A percentile compares a stretch with the other conserved stretches of the same genome.
Conservation (phyloP, 495 filamentous ascomycete species). For the Aspergillus haitiensis region DNA sequence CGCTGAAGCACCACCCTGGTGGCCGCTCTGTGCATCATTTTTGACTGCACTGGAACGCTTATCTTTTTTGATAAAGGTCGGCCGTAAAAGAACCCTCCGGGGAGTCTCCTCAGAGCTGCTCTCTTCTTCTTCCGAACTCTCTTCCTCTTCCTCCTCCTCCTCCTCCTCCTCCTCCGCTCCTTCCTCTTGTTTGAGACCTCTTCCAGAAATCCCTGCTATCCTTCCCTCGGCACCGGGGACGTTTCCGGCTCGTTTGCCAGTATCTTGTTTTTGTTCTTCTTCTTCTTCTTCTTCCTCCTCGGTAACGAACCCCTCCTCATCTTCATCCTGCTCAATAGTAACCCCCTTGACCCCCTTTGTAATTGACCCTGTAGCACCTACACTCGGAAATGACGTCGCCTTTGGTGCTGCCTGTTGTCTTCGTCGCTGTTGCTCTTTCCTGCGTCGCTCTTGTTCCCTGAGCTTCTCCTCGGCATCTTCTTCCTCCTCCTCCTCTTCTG, state of each 20-base stretch:
- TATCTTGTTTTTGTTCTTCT: slow-evolving; percentile 35
- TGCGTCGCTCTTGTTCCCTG: slow-evolving; percentile 37
- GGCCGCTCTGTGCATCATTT: slow-evolving; percentile 20
- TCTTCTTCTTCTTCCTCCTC: slow-evolving; percentile 62
- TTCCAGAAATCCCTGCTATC: slow-evolving; percentile 13
- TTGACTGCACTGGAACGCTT: slow-evolving; percentile 52
- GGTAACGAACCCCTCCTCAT: slow-evolving; percentile 76
- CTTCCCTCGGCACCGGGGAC: slow-evolving; percentile 30
- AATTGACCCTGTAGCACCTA: slow-evolving; percentile 39
- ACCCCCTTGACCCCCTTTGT: slow-evolving; percentile 32
- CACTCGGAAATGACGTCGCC: slow-evolving; percentile 61
- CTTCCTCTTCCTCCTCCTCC: slow-evolving; percentile 52
- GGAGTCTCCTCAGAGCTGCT: slow-evolving; percentile 71
- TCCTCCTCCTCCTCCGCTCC: slow-evolving; percentile 50
- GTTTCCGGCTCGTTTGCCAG: slow-evolving; percentile 21
- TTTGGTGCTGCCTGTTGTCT: slow-evolving; percentile 51
- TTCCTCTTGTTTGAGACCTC: too few relatives aligned
- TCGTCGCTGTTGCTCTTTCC: slow-evolving; percentile 33
- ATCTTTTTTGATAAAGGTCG: slow-evolving; percentile 88
- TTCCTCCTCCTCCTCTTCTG: slow-evolving; percentile 59
- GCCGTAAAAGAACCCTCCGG: slow-evolving; percentile 72
- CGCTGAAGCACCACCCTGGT: slow-evolving; percentile 41
- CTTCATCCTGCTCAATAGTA: slow-evolving; percentile 42
- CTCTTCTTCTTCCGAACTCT: slow-evolving; percentile 53
- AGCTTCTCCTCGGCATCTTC: slow-evolving; percentile 46